Percentiles rank a stretch among this genome's conserved stretches.
These are phyloP conservation scores for Lipomyces anomalus DNA, from an alignment of 805 yeast genomes.

Conservation along the genomic window DNA sequence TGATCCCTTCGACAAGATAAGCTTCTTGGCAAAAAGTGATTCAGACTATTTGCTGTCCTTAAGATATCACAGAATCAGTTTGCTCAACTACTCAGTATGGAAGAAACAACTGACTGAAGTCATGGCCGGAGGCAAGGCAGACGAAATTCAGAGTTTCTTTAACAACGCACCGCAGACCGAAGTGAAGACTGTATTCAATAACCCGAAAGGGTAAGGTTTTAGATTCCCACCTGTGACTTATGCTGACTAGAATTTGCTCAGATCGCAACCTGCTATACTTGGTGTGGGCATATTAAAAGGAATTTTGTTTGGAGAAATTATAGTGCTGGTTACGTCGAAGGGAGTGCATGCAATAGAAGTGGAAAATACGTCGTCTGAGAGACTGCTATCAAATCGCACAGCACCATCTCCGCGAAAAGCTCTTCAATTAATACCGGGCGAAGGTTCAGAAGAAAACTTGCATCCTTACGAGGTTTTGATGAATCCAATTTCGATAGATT, in stretches of 20 bases:
- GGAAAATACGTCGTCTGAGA: slow-evolving; percentile 1
- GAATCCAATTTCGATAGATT: slow-evolving; percentile 13
- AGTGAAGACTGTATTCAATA: neutral
- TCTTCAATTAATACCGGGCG: too few relatives aligned
- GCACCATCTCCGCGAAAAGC: too few relatives aligned
- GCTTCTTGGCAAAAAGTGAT: too few relatives aligned
- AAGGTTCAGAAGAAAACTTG: neutral
- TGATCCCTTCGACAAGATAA: too few relatives aligned
- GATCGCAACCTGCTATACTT: neutral
- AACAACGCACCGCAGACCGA: slow-evolving; percentile 3
- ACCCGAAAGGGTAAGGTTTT: too few relatives aligned
- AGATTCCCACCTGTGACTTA: too few relatives aligned
- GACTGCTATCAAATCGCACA: too few relatives aligned
- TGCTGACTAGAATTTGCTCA: too few relatives aligned
- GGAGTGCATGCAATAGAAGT: slow-evolving; percentile 4
- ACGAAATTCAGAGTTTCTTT: slow-evolving; percentile 1
- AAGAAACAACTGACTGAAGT: slow-evolving; percentile 6
- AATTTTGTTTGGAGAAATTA: slow-evolving; percentile 9
- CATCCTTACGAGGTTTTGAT: slow-evolving; percentile 8
- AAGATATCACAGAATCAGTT: slow-evolving; percentile 1
- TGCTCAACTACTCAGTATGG: slow-evolving; percentile 10
- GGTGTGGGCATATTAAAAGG: slow-evolving; percentile 10
- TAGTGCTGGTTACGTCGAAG: slow-evolving; percentile 1
- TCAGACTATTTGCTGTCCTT: too few relatives aligned
- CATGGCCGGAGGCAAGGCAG: slow-evolving; percentile 4